Percentiles rank a stretch among this genome's conserved stretches.
These are phyloP conservation scores for Metroxylon sagu DNA, from an alignment of 176 grass and related monocot genomes.

Conservation along the genomic window DNA sequence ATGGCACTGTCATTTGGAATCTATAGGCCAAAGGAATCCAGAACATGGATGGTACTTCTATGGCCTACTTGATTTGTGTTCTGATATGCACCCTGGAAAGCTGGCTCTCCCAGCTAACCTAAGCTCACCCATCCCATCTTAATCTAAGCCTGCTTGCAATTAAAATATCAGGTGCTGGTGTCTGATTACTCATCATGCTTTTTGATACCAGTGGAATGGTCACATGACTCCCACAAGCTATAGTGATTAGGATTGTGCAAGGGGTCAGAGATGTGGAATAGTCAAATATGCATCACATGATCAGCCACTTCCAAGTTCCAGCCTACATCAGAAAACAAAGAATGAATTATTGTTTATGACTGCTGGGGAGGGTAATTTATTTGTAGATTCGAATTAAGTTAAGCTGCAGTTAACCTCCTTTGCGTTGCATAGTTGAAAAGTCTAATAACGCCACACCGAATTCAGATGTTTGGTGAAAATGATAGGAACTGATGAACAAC, in stretches of 20 bases:
- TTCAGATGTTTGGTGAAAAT: too few species aligned
- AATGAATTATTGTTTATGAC: too few species aligned
- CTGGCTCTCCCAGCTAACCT: not conserved
- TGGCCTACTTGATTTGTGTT: not conserved
- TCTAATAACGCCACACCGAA: too few species aligned
- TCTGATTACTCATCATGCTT: too few species aligned
- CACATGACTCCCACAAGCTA: not conserved
- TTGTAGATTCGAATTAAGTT: too few species aligned
- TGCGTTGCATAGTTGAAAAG: too few species aligned
- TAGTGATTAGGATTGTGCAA: too few species aligned
- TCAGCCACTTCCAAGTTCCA: conserved; percentile 6
- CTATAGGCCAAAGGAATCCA: not conserved
- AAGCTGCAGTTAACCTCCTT: too few species aligned
- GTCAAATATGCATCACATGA: conserved; percentile 23
- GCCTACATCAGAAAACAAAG: not conserved
- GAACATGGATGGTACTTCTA: not conserved
- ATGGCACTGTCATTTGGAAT: too few species aligned
- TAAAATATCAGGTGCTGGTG: not conserved
- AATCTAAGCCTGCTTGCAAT: not conserved
- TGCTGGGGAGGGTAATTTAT: not conserved
- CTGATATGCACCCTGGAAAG: not conserved
- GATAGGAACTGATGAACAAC: too few species aligned
- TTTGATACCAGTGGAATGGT: not conserved
- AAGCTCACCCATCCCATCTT: not conserved
- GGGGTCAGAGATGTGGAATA: not conserved